Conservation (phyloP, 495 filamentous ascomycete genomes). For the Trichoderma virens region DNA sequence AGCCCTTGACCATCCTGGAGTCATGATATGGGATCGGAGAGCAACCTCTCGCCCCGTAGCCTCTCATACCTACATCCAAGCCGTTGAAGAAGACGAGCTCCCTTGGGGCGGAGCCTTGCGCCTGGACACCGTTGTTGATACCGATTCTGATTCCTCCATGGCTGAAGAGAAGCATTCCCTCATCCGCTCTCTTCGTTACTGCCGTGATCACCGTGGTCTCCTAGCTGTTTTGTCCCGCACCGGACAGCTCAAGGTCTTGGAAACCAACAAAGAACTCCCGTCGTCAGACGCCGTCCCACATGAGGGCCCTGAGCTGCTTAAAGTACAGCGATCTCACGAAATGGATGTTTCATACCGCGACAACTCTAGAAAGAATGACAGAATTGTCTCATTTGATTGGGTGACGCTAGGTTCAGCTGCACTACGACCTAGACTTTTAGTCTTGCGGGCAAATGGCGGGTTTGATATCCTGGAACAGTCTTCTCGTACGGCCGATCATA, state of each 20-base stretch:
- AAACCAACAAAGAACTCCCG: constrained; percentile 57
- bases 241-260: constrained; percentile 68
- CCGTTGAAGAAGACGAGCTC: constrained; percentile 39
- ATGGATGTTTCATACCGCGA: constrained; percentile 44
- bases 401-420: constrained; percentile 53
- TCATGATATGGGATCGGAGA: constrained; percentile 87
- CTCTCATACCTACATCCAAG: constrained; percentile 37
- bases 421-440: constrained; percentile 57
- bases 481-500: constrained; percentile 41
- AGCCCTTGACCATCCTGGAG: constrained; percentile 56
- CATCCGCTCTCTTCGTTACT: constrained; percentile 77
- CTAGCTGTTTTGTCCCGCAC: constrained; percentile 70
- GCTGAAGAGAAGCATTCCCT: constrained; percentile 41
- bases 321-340: constrained; percentile 44
- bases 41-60: constrained; percentile 44
- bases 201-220: constrained; percentile 60
- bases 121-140: constrained; percentile 54
- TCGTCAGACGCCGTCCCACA: constrained; percentile 27
- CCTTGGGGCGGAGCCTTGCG: constrained; percentile 57
- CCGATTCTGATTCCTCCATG: constrained; percentile 31
- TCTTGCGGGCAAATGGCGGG: constrained; percentile 58
- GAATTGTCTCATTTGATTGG: constrained; percentile 84
- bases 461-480: constrained; percentile 61
- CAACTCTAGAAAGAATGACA: constrained; percentile 41
- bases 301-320: constrained; percentile 42